Evolutionary conservation across 2,329 filamentous ascomycete species (phyloP), one percentile per base, ranked within the genome.

Genomic region (Pseudogymnoascus sp.): DNA sequence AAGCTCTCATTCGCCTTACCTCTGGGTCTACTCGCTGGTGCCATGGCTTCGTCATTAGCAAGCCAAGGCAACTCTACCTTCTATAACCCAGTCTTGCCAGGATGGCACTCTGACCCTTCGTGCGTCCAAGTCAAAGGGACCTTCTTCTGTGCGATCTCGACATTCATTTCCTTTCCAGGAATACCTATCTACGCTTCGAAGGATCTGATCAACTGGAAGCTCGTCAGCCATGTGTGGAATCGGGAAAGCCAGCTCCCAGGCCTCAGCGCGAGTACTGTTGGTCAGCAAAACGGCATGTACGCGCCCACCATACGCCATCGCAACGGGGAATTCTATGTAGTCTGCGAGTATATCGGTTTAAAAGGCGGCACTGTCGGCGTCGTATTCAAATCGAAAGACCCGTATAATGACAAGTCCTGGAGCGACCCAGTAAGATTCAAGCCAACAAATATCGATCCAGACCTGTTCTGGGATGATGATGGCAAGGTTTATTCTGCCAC

Each of bases 371-470:
- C 33, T 5, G 33, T 33, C 10, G 49, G 26, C 16, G 49, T 55
- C 21, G 29, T 55, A 33, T 55, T 55, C 49, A 78, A 74, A 64
- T 83, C 80, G 0, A 73, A 75, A 10, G 75, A 83, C 80, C 73
- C 78, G 0, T 67, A 74, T 4, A 82, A 86, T 61, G 77, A 81
- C 38, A 84, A 84, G 0, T 83, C 83, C 0, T 87, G 84, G 84
- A 84, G 82, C 0, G 83, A 87, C 59, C 83, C 84, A 0, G 70
- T 83, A 6, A 83, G 82, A 67, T 76, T 78, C 69, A 86, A 86
- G 69, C 83, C 81, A 0, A 85, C 82, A 0, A 84, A 83, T 1
- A 87, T 87, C 67, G 84, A 88, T 67, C 84, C 84, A 0, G 82
- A 79, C 1, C 72, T 85, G 3, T 85, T 84, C 70, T 82, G 84